Conservation (phyloP, 2,329 filamentous ascomycete genomes). For the Diatrype stigma region DNA sequence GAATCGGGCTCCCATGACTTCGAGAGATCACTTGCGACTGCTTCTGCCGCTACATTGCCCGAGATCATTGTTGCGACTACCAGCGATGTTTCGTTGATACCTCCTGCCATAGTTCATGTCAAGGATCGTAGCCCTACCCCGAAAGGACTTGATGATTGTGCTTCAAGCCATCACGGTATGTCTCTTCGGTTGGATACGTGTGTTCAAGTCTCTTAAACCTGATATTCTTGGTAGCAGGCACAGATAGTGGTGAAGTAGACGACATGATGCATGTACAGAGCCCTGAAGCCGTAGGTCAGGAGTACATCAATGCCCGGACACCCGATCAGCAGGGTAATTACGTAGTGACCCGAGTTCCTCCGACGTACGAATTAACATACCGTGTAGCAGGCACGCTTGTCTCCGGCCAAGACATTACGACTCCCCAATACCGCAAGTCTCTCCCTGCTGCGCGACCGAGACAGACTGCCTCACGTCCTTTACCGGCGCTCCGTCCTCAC, state of each 20-base stretch:
- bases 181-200: too few species aligned
- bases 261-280: too few species aligned
- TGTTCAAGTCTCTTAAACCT: too few species aligned
- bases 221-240: too few species aligned
- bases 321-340: too few species aligned
- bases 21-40: neutral
- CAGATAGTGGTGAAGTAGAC: too few species aligned
- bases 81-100: neutral
- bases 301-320: too few species aligned
- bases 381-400: neutral
- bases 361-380: neutral
- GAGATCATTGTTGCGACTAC: neutral
- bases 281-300: too few species aligned
- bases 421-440: neutral
- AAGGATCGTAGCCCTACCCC: neutral
- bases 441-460: neutral
- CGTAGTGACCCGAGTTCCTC: too few species aligned
- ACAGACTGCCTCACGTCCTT: neutral
- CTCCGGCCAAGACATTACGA: neutral
- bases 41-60: neutral
- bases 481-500: neutral
- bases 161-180: too few species aligned
- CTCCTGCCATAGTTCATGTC: neutral
- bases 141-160: too few species aligned
- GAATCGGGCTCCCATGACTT: neutral